Percentiles rank a stretch among this genome's conserved stretches.
phyloP scores from a whole-genome alignment of 2,329 filamentous ascomycete genomes.

The Drechslerella dactyloides region DNA sequence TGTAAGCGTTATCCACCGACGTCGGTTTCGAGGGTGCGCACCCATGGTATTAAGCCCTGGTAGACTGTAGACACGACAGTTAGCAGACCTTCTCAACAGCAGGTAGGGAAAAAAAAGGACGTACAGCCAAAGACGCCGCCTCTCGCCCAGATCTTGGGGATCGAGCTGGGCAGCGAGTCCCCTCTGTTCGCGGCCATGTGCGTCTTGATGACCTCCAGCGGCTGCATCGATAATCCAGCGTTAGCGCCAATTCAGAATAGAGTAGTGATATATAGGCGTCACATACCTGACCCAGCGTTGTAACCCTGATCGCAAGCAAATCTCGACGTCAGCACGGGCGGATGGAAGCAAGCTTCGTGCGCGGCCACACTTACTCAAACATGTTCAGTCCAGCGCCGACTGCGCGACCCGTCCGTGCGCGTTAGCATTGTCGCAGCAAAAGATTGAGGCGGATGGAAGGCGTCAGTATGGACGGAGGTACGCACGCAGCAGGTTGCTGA shows the following conservation, averaged over 20 bases:
- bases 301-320: slow-evolving; percentile 63
- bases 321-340: slow-evolving; percentile 10
- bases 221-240: slow-evolving; percentile 64
- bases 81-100: too few species aligned
- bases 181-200: slow-evolving; percentile 97
- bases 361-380: slow-evolving; percentile 72
- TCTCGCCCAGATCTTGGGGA: slow-evolving; percentile 88
- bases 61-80: slow-evolving; percentile 71
- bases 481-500: slow-evolving; percentile 89
- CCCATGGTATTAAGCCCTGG: slow-evolving; percentile 97
- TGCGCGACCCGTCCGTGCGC: slow-evolving; percentile 55
- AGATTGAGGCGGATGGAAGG: neutral
- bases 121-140: slow-evolving; percentile 93
- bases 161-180: slow-evolving; percentile 81
- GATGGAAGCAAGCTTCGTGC: neutral
- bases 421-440: slow-evolving; percentile 12
- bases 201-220: slow-evolving; percentile 98
- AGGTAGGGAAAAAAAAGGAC: slow-evolving; percentile 58
- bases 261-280: neutral
- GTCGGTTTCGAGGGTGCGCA: slow-evolving; percentile 39
- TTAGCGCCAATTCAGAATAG: slow-evolving; percentile 16
- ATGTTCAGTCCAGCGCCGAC: slow-evolving; percentile 91
- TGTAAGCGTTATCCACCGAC: slow-evolving; percentile 26
- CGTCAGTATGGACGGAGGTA: slow-evolving; percentile 50
- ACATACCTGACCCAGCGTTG: slow-evolving; percentile 70